Evolutionary conservation across 192 early-diverging fungal genomes (phyloP), one percentile per base, ranked within the genome.

Genomic region (Backusella westeae): DNA sequence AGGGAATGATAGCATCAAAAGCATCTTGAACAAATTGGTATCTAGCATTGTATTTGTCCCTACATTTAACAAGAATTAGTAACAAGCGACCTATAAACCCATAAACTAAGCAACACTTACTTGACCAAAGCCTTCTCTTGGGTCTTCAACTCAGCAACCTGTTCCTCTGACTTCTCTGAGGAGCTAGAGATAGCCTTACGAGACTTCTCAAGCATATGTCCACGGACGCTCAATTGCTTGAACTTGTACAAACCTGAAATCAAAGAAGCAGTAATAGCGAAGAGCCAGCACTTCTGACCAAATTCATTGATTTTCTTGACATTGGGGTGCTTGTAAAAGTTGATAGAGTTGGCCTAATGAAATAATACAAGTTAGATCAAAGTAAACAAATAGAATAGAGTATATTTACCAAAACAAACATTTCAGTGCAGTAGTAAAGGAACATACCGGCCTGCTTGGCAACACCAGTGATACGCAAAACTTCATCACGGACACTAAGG

Each of bases 1-100:
- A 79, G 8, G 94, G 94, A 73, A 95, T 86, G 42, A 90, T 74
- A 59, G 91, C 82, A 80, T 95, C 94, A 59, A 95, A 80, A 52
- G 81, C 72, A 74, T 95, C 92, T 75, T 92, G 91, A 3, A 92
- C 71, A 34, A 90, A 76, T 82, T 90, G 77, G 76, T 82, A 83
- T 52, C 72, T 80, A 75, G 73, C 69, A 84, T 35, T 70, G 72
- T 88, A 56, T 21, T 85, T 83, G 74, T 93, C 92, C 76, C 92
- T 93, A 76, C 21, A 32, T 15, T 53, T 36, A 52, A 73, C 71
- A 53, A 66, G 21, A 79, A 74, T 72, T 69, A 70, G 39, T 35
- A 73, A 56, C 32, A 35, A 32, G 73, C 12, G 5, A 19, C 35
- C 9, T 34, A 23, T 42, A 23, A 7, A 21, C 3, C 56, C 23